Conservation (phyloP, 192 early-diverging fungal genomes). For the Umbelopsis sp. region DNA sequence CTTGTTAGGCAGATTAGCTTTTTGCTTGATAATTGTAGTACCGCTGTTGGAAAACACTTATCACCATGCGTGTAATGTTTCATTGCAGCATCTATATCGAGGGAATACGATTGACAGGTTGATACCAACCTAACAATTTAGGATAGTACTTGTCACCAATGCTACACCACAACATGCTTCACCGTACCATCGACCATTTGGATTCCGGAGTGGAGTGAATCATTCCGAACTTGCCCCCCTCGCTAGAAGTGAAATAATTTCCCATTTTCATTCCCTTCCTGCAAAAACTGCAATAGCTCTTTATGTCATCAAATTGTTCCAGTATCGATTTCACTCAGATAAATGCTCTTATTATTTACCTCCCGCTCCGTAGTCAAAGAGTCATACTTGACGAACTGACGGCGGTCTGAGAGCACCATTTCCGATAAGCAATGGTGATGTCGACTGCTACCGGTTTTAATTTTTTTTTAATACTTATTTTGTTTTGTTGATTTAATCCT, state of each 20-base stretch:
- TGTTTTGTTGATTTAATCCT: not conserved
- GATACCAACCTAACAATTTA: not conserved
- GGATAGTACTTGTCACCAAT: not conserved
- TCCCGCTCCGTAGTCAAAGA: slow-evolving; percentile 5
- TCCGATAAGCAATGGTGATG: too few species aligned
- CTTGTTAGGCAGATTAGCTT: not conserved
- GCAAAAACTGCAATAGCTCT: too few species aligned
- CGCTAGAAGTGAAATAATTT: too few species aligned
- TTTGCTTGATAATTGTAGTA: not conserved
- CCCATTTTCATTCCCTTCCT: too few species aligned
- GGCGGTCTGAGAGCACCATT: too few species aligned
- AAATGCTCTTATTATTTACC: not conserved
- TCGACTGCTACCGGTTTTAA: not conserved
- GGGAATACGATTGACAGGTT: not conserved
- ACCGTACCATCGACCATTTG: too few species aligned
- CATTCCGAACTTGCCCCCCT: too few species aligned
- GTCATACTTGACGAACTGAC: not conserved
- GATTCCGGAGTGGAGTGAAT: not conserved
- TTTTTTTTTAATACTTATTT: not conserved
- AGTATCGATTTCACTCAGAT: too few species aligned
- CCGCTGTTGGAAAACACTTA: not conserved
- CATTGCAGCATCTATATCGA: not conserved
- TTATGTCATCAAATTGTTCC: too few species aligned
- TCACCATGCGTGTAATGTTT: not conserved
- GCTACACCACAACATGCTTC: not conserved